A percentile compares a stretch with the other conserved stretches of the same genome.
Evolutionary conservation across 192 early-diverging fungal genomes (phyloP).

Genomic region (Gaertneriomyces semiglobifer): DNA sequence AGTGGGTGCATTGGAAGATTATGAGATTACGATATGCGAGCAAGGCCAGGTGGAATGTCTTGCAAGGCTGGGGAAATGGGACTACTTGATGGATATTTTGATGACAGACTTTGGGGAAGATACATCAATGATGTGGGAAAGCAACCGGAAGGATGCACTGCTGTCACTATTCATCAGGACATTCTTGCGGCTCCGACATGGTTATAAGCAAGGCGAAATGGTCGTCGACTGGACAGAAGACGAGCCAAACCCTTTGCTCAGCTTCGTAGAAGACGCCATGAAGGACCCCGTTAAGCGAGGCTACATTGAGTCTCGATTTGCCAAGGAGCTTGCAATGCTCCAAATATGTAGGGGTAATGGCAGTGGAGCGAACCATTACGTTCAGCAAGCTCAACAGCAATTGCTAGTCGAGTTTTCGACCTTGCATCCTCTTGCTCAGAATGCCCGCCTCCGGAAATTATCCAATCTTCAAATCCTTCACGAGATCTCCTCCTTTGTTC

Average conservation of each 20-base stretch:
- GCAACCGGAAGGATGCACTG: conserved; percentile 46
- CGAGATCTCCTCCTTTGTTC: conserved; percentile 29
- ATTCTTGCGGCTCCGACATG: conserved; percentile 47
- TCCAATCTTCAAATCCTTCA: conserved; percentile 13
- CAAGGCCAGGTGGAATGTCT: conserved; percentile 58
- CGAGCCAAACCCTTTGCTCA: conserved; percentile 52
- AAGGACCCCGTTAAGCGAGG: conserved; percentile 19
- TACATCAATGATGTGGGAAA: conserved; percentile 52
- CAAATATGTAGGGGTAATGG: conserved; percentile 13
- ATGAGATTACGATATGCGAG: conserved; percentile 16
- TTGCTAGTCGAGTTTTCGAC: conserved; percentile 28
- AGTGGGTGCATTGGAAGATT: neutral
- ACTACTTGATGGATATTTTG: conserved; percentile 50
- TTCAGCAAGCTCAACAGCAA: conserved; percentile 19
- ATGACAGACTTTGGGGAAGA: conserved; percentile 51
- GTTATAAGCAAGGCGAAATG: conserved; percentile 33
- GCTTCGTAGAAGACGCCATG: conserved; percentile 42
- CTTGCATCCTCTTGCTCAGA: conserved; percentile 23
- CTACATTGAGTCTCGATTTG: too few relatives aligned
- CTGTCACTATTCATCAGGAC: conserved; percentile 55
- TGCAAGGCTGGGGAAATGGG: conserved; percentile 63
- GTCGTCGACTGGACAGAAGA: conserved; percentile 46
- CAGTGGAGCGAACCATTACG: conserved; percentile 31
- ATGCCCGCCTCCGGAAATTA: conserved; percentile 11
- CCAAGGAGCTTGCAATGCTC: too few relatives aligned